Evolutionary conservation across 2,329 filamentous ascomycete genomes (phyloP).

Genomic region (Septoria petroselini): DNA sequence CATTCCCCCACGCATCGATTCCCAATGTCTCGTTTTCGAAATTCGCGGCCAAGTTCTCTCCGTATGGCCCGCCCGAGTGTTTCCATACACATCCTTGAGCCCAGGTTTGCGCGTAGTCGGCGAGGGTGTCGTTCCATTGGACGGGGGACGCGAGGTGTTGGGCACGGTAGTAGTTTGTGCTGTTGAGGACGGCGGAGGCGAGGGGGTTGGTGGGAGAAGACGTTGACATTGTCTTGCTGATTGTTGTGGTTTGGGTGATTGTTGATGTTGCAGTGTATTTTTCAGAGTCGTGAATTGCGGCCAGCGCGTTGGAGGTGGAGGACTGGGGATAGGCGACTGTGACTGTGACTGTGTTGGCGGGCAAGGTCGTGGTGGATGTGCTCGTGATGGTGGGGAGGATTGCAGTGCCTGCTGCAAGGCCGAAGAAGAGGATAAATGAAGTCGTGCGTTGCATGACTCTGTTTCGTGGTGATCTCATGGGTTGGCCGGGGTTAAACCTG

Average conservation of each 20-base stretch:
- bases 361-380: slow-evolving; percentile 27
- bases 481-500: slow-evolving; percentile 19
- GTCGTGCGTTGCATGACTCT: slow-evolving; percentile 18
- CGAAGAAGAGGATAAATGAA: slow-evolving; percentile 7
- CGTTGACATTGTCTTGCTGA: slow-evolving; percentile 10
- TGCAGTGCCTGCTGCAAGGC: neutral
- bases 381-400: too few relatives aligned
- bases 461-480: slow-evolving; percentile 15
- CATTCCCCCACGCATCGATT: slow-evolving; percentile 36
- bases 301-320: slow-evolving; percentile 10
- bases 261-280: slow-evolving; percentile 2
- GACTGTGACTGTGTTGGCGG: slow-evolving; percentile 26
- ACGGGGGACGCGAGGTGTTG: slow-evolving; percentile 27
- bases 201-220: slow-evolving; percentile 23
- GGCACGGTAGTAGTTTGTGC: slow-evolving; percentile 35
- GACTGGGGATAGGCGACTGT: slow-evolving; percentile 12
- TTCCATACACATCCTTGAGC: slow-evolving; percentile 33
- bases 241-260: neutral
- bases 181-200: slow-evolving; percentile 31
- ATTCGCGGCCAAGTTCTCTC: slow-evolving; percentile 36
- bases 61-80: slow-evolving; percentile 36
- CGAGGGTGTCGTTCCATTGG: slow-evolving; percentile 32
- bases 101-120: slow-evolving; percentile 31
- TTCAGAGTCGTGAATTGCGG: neutral
- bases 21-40: slow-evolving; percentile 27